Conservation (phyloP, 2,329 filamentous ascomycete genomes). For the Cladophialophora bantiana region DNA sequence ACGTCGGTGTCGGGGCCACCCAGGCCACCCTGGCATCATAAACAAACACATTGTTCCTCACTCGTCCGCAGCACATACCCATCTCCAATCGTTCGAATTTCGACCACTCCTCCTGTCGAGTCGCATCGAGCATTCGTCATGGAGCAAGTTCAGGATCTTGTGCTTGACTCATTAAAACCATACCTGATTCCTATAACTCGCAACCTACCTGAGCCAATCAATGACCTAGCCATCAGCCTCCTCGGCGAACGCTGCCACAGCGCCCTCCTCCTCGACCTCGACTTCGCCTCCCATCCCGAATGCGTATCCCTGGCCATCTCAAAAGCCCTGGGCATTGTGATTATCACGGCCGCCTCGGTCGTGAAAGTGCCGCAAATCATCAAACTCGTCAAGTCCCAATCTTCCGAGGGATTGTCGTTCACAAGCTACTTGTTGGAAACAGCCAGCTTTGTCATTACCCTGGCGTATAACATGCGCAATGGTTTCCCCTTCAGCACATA, state of each 20-base stretch:
- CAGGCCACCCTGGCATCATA: constrained; percentile 26
- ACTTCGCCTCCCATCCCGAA: constrained; percentile 71
- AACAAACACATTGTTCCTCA: not conserved
- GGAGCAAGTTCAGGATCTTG: constrained; percentile 51
- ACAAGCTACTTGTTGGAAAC: constrained; percentile 94
- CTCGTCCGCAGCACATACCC: not conserved
- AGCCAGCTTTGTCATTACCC: constrained; percentile 80
- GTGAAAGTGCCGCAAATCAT: constrained; percentile 98
- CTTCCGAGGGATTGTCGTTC: constrained; percentile 84
- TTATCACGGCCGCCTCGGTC: constrained; percentile 86
- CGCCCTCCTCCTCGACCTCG: constrained; percentile 82
- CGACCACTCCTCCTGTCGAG: not conserved
- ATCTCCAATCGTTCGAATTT: not conserved
- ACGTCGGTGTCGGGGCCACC: not conserved
- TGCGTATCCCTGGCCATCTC: constrained; percentile 91
- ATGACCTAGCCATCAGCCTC: constrained; percentile 76
- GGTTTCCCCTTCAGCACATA: constrained; percentile 96
- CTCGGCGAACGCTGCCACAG: constrained; percentile 86
- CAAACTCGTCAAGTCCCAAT: constrained; percentile 83
- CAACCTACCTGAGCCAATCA: constrained; percentile 75
- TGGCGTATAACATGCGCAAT: constrained; percentile 91
- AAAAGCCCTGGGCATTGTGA: constrained; percentile 91
- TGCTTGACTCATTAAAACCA: constrained; percentile 54
- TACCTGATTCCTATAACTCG: constrained; percentile 72
- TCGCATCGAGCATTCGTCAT: constrained; percentile 40